Base-by-base conservation (phyloP, 257 asterid species). In the Lycium ferocissimum region DNA sequence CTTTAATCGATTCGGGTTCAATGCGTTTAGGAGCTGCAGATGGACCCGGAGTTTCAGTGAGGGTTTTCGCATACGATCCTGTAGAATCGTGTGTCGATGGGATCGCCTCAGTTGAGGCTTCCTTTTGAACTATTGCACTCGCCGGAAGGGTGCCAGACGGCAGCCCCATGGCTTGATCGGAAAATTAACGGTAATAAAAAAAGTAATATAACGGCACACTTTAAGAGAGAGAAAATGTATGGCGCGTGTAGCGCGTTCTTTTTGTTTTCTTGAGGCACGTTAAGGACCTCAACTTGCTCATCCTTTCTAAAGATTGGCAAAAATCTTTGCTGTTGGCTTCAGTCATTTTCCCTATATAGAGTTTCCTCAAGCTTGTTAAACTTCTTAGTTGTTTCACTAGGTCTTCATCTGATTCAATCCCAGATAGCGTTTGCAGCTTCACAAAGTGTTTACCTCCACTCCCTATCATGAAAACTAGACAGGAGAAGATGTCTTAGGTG, bases 401-500 rank as follows among this genome's bases (percentile, higher is more conserved):
- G 40, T 83, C 75, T 53, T 86, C 88, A 54, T 86, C 84, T 62
- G 81, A 73, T 83, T 83, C 88, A 53, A 66, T 83, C 20, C 88
- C 84, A 53, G 82, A 86, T 9, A 83, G 72, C 20, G 88, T 86
- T 43, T 86, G 86, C 43, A 83, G 57, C 59, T 49, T 22, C 4
- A 78, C 45, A 10, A 83, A 86, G 71, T 56, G 38, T 53, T 75
- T 65, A 76, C 56, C 22, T 17, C 88, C 88, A 49, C 80, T 54
- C 84, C 62, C 88, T 86, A 10, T 83, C 84, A 1, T 75, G 49
- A 54, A 83, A 86, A 54, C 76, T 83, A 2, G 81, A 86, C 40
- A 83, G 86, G 62, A 83, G 86, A 83, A 86, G 86, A 65, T 86
- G 88, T 58, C 86, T 78, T 79, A 86, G 69, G 15, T 78, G 84